Evolutionary conservation across 768 basidiomycete genomes (phyloP), one percentile per base, ranked within the genome.

Genomic region (Obba rivulosa): DNA sequence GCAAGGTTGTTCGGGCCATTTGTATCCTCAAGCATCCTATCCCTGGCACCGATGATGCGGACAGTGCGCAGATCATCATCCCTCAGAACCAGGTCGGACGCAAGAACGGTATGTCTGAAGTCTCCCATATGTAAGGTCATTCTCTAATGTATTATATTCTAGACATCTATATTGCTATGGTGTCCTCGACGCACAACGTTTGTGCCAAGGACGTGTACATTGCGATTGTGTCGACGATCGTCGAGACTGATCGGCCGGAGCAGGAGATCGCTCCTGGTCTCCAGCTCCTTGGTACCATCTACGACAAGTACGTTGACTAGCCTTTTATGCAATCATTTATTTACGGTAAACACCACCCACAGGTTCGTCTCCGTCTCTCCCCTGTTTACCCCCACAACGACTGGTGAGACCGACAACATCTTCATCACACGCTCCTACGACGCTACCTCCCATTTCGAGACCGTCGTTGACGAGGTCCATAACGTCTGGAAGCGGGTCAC

Each of bases 161-260:
- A 97, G 96, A 99, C 69, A 99, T 99, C 67, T 99, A 99, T 72
- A 87, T 99, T 62, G 95, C 96, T 4, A 87, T 90, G 77, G 93
- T 99, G 41, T 98, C 96, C 1, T 83, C 91, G 31, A 92, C 93
- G 13, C 96, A 98, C 73, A 95, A 95, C 60, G 96, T 99, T 57
- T 94, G 92, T 57, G 92, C 96, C 9, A 91, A 94, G 69, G 92
- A 93, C 61, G 69, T 97, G 51, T 93, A 92, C 66, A 80, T 99
- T 57, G 96, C 94, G 39, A 99, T 99, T 57, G 96, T 99, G 56
- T 96, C 93, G 59, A 98, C 95, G 20, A 87, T 99, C 60, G 94
- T 98, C 49, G 96, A 99, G 73, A 98, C 96, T 2, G 77, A 82
- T 65, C 81, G 78, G 50, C 96, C 96, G 18, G 94, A 97, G 67